A percentile compares a stretch with the other conserved stretches of the same genome.
These are phyloP conservation scores for Candida piceae DNA, from an alignment of 805 yeast genomes.

Conservation along the genomic window DNA sequence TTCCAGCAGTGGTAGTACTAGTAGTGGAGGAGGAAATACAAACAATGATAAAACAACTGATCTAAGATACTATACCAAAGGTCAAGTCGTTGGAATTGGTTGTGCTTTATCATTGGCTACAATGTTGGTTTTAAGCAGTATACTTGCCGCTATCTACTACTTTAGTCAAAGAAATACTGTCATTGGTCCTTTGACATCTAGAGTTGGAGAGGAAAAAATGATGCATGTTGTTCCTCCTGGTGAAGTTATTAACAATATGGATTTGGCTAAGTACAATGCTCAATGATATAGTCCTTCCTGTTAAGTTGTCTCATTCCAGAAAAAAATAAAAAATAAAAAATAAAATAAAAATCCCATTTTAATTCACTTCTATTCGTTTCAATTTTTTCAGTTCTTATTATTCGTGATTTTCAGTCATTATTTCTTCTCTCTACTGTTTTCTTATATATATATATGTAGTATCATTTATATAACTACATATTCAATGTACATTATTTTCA, in stretches of 20 bases:
- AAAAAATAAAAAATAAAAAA: too few relatives aligned
- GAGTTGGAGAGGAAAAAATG: conserved; percentile 60
- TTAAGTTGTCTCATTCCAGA: too few relatives aligned
- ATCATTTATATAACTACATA: too few relatives aligned
- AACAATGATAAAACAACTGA: not conserved
- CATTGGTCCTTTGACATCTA: conserved; percentile 43
- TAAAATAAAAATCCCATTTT: too few relatives aligned
- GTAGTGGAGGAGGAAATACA: not conserved
- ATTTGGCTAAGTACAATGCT: conserved; percentile 10
- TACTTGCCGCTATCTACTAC: conserved; percentile 35
- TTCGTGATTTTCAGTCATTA: too few relatives aligned
- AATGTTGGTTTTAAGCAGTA: conserved; percentile 33
- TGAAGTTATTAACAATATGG: conserved; percentile 32
- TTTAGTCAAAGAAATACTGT: conserved; percentile 34
- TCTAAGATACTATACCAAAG: conserved; percentile 35
- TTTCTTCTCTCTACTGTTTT: too few relatives aligned
- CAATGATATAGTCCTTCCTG: too few relatives aligned
- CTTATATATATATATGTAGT: too few relatives aligned
- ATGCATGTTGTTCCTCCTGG: conserved; percentile 58
- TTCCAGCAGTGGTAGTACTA: not conserved
- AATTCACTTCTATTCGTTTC: too few relatives aligned
- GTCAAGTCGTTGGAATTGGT: conserved; percentile 65
- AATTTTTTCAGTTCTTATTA: too few relatives aligned
- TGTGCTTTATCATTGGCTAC: conserved; percentile 62
- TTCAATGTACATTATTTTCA: too few relatives aligned